Percentiles rank a stretch among this genome's conserved stretches.
phyloP scores from a whole-genome alignment of 805 yeast genomes.

The Yarrowia sp. region DNA sequence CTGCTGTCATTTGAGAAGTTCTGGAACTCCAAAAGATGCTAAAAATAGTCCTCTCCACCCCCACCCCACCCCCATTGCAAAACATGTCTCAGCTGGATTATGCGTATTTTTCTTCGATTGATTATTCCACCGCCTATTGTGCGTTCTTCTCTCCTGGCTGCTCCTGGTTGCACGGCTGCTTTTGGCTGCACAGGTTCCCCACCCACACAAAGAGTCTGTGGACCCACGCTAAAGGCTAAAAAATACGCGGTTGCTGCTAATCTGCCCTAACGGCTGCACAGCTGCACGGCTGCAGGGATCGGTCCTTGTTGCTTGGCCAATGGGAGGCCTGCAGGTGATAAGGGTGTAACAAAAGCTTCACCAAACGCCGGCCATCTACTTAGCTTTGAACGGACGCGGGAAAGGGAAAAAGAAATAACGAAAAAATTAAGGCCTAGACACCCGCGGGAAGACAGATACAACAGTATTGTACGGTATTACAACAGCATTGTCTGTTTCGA shows the following conservation, averaged over 20 bases:
- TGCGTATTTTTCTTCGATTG: neutral
- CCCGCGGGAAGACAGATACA: too few species aligned
- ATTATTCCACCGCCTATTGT: neutral
- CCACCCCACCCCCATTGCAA: neutral
- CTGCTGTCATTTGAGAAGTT: neutral
- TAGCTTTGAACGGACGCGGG: too few species aligned
- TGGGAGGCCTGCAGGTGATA: neutral
- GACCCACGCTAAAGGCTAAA: conserved; percentile 4
- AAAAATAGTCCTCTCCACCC: neutral
- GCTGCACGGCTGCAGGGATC: conserved; percentile 19
- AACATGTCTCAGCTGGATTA: neutral
- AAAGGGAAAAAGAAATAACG: too few species aligned
- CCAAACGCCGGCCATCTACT: too few species aligned
- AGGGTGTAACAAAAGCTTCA: neutral
- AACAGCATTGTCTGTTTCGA: too few species aligned
- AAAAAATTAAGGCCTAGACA: too few species aligned
- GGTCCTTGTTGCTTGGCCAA: neutral
- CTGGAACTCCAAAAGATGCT: neutral
- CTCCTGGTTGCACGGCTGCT: conserved; percentile 6
- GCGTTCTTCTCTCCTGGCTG: neutral
- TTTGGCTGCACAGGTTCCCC: conserved; percentile 14
- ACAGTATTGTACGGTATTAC: too few species aligned
- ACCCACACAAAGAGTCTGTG: neutral
- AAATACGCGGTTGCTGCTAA: conserved; percentile 11
- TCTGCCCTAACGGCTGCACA: conserved; percentile 16